phyloP scores from a whole-genome alignment of 371 early-diverging fungal species.

The Mucor sp. region DNA sequence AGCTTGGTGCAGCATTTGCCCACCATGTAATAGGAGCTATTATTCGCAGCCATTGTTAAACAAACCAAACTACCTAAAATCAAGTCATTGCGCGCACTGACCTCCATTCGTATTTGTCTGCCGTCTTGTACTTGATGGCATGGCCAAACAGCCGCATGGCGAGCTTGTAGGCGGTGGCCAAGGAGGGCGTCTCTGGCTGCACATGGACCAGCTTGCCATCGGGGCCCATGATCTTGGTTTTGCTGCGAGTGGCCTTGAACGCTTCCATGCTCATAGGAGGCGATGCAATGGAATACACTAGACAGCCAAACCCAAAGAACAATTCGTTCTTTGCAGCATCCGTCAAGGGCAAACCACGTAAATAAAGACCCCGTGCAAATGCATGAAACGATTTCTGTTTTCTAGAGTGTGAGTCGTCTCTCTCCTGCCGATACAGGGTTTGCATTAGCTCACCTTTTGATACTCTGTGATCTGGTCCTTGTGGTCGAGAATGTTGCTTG shows the following conservation, averaged over 20 bases:
- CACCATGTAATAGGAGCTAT: slow-evolving; percentile 59
- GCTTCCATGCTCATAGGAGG: slow-evolving; percentile 72
- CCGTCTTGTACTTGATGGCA: slow-evolving; percentile 40
- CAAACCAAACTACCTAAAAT: background rate
- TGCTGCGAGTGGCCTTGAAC: slow-evolving; percentile 16
- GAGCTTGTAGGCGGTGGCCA: slow-evolving; percentile 46
- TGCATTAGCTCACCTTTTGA: slow-evolving; percentile 52
- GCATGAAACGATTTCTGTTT: slow-evolving; percentile 62
- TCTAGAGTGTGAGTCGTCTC: background rate
- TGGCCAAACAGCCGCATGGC: slow-evolving; percentile 37
- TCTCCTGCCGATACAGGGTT: background rate
- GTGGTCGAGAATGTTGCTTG: slow-evolving; percentile 57
- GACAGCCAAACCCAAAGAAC: slow-evolving; percentile 61
- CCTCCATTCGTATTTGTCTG: slow-evolving; percentile 45
- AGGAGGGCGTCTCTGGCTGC: slow-evolving; percentile 14
- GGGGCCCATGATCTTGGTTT: slow-evolving; percentile 3
- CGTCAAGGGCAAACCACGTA: slow-evolving; percentile 6
- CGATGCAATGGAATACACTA: slow-evolving; percentile 65
- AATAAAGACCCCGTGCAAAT: slow-evolving; percentile 45
- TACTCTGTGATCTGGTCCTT: slow-evolving; percentile 54
- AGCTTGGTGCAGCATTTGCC: slow-evolving; percentile 66
- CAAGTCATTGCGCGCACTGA: slow-evolving; percentile 15
- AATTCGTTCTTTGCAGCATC: slow-evolving; percentile 22
- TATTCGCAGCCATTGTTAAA: background rate
- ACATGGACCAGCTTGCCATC: slow-evolving; percentile 15